Percentiles rank a stretch among this genome's conserved stretches.
Conservation (phyloP, 2,329 filamentous ascomycete genomes). For the Venturia asperata region DNA sequence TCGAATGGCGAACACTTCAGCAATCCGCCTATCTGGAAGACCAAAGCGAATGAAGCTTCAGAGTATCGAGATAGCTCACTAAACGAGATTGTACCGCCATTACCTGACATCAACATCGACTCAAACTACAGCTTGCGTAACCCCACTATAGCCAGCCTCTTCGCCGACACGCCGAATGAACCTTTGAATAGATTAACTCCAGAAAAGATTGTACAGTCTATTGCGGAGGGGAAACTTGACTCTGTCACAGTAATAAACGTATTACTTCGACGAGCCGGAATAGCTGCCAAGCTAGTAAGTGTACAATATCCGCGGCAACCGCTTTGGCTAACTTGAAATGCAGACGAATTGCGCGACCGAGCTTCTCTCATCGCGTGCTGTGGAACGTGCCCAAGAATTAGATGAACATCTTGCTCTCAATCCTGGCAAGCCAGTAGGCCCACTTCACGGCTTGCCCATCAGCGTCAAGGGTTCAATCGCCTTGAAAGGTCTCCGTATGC, state of each 20-base stretch:
- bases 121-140: neutral
- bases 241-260: constrained; percentile 43
- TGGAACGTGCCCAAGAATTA: constrained; percentile 34
- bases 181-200: constrained; percentile 41
- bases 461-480: constrained; percentile 46
- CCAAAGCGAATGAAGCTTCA: constrained; percentile 40
- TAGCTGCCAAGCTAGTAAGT: constrained; percentile 44
- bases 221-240: constrained; percentile 40
- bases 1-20: neutral
- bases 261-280: constrained; percentile 48
- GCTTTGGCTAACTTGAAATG: neutral
- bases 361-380: constrained; percentile 36
- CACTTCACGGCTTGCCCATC: constrained; percentile 47
- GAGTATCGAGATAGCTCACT: constrained; percentile 42
- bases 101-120: constrained; percentile 25
- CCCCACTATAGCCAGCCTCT: constrained; percentile 25
- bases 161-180: neutral
- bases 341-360: constrained; percentile 42
- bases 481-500: constrained; percentile 43
- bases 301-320: neutral
- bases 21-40: constrained; percentile 33
- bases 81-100: constrained; percentile 33
- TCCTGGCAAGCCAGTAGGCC: constrained; percentile 35
- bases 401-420: constrained; percentile 32
- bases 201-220: constrained; percentile 35